Base-by-base conservation (phyloP, 495 filamentous ascomycete genomes). In the Penicillium coprophilum region DNA sequence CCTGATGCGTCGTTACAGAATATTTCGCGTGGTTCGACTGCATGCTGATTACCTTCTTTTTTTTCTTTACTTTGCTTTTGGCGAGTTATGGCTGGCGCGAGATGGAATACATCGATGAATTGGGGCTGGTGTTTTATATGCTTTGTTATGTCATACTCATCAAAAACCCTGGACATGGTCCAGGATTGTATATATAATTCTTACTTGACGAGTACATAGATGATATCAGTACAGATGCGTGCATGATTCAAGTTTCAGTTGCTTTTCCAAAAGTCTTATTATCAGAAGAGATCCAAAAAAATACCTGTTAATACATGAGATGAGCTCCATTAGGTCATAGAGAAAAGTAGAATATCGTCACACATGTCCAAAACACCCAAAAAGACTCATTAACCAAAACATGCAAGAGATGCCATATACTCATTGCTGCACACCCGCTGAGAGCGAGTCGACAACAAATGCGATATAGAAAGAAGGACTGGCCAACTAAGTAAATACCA, bases 1-100 rank as follows among this genome's bases (percentile, higher is more conserved):
- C 63, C 68, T 12, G 64, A 73, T 50, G 53, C 67, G 10, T 52
- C 52, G 1, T 62, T 69, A 21, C 55, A 54, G 21, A 38, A 52
- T 52, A 21, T 52, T 9, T 52, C 50, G 23, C 50, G n/a, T 6
- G 39, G n/a, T 9, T 40, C 36, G 17, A 41, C 38, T 9, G 44
- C 55, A 20, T 38, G 10, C 12, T 65, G 31, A 59, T 48, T 30
- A 20, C 12, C 9, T 27, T 30, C 28, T 17, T 52, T 15, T 34
- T 30, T n/a, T 30, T 31, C 45, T 31, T n/a, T 6, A 38, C n/a
- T 40, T 38, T 32, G 43, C 24, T 4, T 31, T 31, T 20, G 13
- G 19, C 10, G 10, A 39, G 34, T 53, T 38, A 30, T 49, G 45
- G 19, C 19, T 15, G 31, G 31, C 46, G 46, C 13, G 19, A 47